Evolutionary conservation across 2,329 filamentous ascomycete genomes (phyloP), one percentile per base, ranked within the genome.

Genomic region (Didymella glomerata): DNA sequence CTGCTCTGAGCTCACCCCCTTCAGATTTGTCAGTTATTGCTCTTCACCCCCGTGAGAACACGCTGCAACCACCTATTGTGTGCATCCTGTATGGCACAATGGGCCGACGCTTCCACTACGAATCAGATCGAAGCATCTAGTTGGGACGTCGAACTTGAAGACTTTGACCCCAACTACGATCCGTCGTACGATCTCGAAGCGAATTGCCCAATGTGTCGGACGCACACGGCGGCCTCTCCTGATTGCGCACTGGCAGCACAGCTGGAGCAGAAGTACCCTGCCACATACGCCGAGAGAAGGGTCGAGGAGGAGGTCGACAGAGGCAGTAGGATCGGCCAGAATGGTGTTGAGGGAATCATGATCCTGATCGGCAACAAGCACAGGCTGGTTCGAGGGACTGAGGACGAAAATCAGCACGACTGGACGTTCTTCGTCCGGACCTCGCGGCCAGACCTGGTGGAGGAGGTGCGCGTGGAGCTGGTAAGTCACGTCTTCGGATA

Each of bases 371-470:
- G 80, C 16, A 82, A 82, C 53, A 72, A 70, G 51, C 80, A 82
- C 63, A 56, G 64, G 11, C 42, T 72, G 11, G 62, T 76, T 3
- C 49, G 65, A n/a, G 58, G 47, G 16, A 18, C 62, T 30, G 51
- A 72, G 41, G 51, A 66, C 54, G 40, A 48, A 41, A 81, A 80
- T 46, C 63, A 72, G 54, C 80, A 82, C 60, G 73, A 79, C 30
- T 83, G 81, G 80, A 78, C 74, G 0, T 82, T 82, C 60, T 83
- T 82, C 61, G 77, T 82, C 6, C 63, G 72, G n/a, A 70, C 76
- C 0, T 78, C 75, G n/a, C 70, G 78, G 3, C 75, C 71, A 10
- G 79, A 81, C n/a, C 73, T 82, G 25, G 72, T 83, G 9, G 71
- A 80, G 53, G 73, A 81, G 57, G 76, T 83, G 8, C 76, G 79